phyloP scores from a whole-genome alignment of 371 early-diverging fungal species.

The Apophysomyces sp. region DNA sequence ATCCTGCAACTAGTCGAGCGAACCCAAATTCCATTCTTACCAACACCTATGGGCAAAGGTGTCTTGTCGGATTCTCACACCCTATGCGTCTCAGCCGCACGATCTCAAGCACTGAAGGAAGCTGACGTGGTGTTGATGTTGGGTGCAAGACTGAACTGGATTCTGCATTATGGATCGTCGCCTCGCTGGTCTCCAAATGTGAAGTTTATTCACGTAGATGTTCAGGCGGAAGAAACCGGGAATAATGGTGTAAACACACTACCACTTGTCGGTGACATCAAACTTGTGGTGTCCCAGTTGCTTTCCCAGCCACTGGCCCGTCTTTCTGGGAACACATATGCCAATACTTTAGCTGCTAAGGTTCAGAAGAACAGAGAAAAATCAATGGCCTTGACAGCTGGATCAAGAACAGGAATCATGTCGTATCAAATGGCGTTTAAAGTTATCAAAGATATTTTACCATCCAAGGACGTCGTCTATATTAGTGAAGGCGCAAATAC shows the following conservation, averaged over 20 bases:
- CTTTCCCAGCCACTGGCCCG: constrained; percentile 13
- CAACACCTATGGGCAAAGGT: constrained; percentile 86
- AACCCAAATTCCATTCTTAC: constrained; percentile 68
- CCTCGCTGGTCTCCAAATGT: constrained; percentile 57
- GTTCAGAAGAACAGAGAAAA: constrained; percentile 46
- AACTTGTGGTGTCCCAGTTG: constrained; percentile 52
- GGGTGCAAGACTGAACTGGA: constrained; percentile 83
- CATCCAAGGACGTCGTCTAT: constrained; percentile 49
- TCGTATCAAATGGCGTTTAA: constrained; percentile 69
- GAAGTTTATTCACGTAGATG: constrained; percentile 75
- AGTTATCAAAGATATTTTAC: constrained; percentile 55
- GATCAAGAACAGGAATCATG: constrained; percentile 51
- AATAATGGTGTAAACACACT: constrained; percentile 51
- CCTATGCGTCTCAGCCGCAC: constrained; percentile 69
- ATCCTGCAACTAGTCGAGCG: constrained; percentile 54
- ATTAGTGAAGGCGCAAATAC: constrained; percentile 85
- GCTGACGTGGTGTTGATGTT: constrained; percentile 75
- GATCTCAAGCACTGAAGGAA: constrained; percentile 63
- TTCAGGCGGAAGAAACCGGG: constrained; percentile 67
- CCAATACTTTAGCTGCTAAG: constrained; percentile 33
- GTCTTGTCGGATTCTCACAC: constrained; percentile 65
- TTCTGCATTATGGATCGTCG: constrained; percentile 70
- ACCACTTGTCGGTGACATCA: constrained; percentile 66
- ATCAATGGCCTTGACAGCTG: constrained; percentile 27
- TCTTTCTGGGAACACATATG: constrained; percentile 20